phyloP scores from a whole-genome alignment of 345 rosid species.

The Carallia pectinifolia region DNA sequence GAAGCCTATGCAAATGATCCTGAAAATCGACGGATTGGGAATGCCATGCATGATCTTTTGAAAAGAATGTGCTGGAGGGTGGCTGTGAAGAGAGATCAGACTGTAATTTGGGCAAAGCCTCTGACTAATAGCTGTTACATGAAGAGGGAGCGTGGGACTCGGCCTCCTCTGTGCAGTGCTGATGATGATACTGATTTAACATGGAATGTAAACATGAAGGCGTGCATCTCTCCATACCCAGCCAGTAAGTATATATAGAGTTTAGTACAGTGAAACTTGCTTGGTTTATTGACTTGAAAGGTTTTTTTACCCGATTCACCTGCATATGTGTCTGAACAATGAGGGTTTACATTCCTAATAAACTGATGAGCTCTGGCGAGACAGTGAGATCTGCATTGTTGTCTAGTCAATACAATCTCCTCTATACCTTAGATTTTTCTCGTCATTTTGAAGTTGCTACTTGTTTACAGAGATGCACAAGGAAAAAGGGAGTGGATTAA shows the following conservation, averaged over 20 bases:
- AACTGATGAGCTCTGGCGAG: no score
- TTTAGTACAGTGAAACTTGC: background rate
- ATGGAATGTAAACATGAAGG: conserved; percentile 87
- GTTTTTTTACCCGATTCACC: no score
- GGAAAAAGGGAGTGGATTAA: conserved; percentile 74
- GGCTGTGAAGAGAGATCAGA: conserved; percentile 67
- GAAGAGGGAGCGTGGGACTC: conserved; percentile 63
- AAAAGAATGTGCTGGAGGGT: conserved; percentile 95
- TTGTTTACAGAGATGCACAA: conserved; percentile 62
- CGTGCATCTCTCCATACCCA: conserved; percentile 85
- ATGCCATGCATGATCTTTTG: conserved; percentile 73
- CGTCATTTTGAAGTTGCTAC: background rate
- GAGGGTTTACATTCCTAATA: no score
- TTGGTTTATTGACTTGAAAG: no score
- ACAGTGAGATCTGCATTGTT: no score
- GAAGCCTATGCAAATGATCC: conserved; percentile 93
- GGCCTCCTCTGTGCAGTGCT: conserved; percentile 74
- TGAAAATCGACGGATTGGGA: conserved; percentile 79
- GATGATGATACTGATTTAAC: conserved; percentile 78
- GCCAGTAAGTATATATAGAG: conserved; percentile 49
- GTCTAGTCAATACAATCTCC: no score
- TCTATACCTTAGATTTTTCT: background rate
- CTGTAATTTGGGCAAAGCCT: conserved; percentile 94
- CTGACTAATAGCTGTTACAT: conserved; percentile 76
- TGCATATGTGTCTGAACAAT: no score